These are phyloP conservation scores for Neophaeococcomyces mojaviensis DNA, from an alignment of 2,329 filamentous ascomycete genomes.

Conservation along the genomic window DNA sequence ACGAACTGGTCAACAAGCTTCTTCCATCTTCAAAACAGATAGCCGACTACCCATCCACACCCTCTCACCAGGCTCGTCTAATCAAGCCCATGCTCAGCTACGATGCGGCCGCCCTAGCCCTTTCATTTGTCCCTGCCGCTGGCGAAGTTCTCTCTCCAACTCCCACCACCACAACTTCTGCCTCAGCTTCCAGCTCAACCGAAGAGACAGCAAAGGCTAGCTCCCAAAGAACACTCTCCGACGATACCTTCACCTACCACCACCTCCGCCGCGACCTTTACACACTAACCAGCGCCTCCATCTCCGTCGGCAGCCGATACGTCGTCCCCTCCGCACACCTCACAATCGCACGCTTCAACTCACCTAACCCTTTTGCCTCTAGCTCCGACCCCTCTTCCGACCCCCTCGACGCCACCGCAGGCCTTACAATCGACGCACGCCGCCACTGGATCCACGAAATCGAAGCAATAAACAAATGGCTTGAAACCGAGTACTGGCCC, in stretches of 20 bases:
- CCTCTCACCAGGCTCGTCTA: conserved; percentile 61
- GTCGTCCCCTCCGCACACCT: conserved; percentile 84
- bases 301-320: conserved; percentile 71
- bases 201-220: too few species aligned
- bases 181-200: too few species aligned
- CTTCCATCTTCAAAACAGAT: conserved; percentile 41
- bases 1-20: conserved; percentile 52
- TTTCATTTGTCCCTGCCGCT: conserved; percentile 77
- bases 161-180: conserved; percentile 4
- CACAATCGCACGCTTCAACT: conserved; percentile 75
- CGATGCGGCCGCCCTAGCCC: conserved; percentile 74
- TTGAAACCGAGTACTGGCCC: conserved; percentile 65
- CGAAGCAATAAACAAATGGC: conserved; percentile 68
- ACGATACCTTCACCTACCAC: conserved; percentile 76
- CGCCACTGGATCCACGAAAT: conserved; percentile 60
- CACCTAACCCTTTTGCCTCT: conserved; percentile 48
- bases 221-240: conserved; percentile 32
- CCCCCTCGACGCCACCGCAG: conserved; percentile 32
- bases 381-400: too few species aligned
- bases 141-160: conserved; percentile 42
- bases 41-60: conserved; percentile 47
- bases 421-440: conserved; percentile 48
- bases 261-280: conserved; percentile 78
- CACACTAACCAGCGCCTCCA: conserved; percentile 48
- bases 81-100: conserved; percentile 77